Conservation (phyloP, 371 early-diverging fungal species). For the Mortierella sp. region DNA sequence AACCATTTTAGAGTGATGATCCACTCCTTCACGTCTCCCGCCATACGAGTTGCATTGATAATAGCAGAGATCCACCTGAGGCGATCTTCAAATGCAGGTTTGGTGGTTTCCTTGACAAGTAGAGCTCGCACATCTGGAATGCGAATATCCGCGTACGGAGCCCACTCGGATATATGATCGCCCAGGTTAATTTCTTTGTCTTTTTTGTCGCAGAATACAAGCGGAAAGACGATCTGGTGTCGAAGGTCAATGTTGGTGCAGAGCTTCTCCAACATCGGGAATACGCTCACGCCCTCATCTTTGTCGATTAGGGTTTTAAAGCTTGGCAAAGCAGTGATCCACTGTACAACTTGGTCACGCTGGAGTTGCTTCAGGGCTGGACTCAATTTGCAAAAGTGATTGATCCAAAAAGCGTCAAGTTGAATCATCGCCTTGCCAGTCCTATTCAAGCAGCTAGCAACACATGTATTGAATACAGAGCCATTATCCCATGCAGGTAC, state of each 20-base stretch:
- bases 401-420: conserved; percentile 22
- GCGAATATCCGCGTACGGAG: conserved; percentile 46
- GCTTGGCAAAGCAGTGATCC: conserved; percentile 23
- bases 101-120: conserved; percentile 38
- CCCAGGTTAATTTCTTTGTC: conserved; percentile 30
- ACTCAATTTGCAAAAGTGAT: conserved; percentile 23
- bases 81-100: conserved; percentile 53
- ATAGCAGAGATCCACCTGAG: conserved; percentile 47
- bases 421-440: conserved; percentile 13
- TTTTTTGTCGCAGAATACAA: conserved; percentile 43
- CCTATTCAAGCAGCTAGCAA: conserved; percentile 19
- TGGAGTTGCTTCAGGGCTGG: conserved; percentile 25
- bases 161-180: conserved; percentile 31
- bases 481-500: conserved; percentile 49
- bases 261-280: conserved; percentile 20
- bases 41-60: conserved; percentile 29
- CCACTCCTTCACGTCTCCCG: conserved; percentile 35
- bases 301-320: conserved; percentile 25
- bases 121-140: conserved; percentile 28
- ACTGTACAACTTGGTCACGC: conserved; percentile 27
- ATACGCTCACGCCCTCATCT: background rate
- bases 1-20: conserved; percentile 50
- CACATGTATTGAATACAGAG: conserved; percentile 22
- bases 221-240: conserved; percentile 34
- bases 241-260: conserved; percentile 38